These are phyloP conservation scores for Oemleria cerasiformis DNA, from an alignment of 306 rosid species.

Conservation along the genomic window DNA sequence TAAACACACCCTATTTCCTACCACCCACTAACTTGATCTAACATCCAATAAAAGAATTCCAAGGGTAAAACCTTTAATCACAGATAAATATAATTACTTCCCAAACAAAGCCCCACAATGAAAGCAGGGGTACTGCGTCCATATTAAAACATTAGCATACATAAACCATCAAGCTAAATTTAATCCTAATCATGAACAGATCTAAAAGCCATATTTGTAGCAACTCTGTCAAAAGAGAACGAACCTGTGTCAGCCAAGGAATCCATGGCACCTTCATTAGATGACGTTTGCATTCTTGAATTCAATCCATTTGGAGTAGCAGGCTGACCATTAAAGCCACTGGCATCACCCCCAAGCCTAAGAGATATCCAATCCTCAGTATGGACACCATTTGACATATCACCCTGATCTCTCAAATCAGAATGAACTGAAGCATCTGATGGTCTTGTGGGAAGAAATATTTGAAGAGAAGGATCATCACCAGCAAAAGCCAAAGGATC, in stretches of 20 bases:
- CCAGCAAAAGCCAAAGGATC: conserved; percentile 81
- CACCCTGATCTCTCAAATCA: conserved; percentile 69
- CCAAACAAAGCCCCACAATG: conserved; percentile 1
- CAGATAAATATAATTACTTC: not conserved
- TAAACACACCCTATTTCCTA: not conserved
- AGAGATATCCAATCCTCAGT: conserved; percentile 92
- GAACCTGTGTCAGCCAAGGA: conserved; percentile 67
- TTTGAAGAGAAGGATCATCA: conserved; percentile 91
- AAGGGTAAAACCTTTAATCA: not conserved
- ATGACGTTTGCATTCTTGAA: conserved; percentile 51
- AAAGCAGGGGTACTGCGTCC: not conserved
- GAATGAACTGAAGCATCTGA: conserved; percentile 60
- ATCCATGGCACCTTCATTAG: conserved; percentile 51
- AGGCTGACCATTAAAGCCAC: conserved; percentile 53
- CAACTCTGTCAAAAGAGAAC: conserved; percentile 36
- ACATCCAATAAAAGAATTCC: not conserved
- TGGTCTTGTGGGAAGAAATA: conserved; percentile 95
- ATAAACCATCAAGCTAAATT: not conserved
- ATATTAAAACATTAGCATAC: not conserved
- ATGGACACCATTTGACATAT: conserved; percentile 74
- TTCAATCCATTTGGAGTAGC: conserved; percentile 51
- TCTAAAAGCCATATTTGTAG: conserved; percentile 7
- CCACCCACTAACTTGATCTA: not conserved
- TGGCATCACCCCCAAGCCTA: conserved; percentile 75
- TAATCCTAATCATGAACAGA: conserved; percentile 10